Evolutionary conservation across 2,329 filamentous ascomycete genomes (phyloP).

Genomic region (Colletotrichum costaricense): DNA sequence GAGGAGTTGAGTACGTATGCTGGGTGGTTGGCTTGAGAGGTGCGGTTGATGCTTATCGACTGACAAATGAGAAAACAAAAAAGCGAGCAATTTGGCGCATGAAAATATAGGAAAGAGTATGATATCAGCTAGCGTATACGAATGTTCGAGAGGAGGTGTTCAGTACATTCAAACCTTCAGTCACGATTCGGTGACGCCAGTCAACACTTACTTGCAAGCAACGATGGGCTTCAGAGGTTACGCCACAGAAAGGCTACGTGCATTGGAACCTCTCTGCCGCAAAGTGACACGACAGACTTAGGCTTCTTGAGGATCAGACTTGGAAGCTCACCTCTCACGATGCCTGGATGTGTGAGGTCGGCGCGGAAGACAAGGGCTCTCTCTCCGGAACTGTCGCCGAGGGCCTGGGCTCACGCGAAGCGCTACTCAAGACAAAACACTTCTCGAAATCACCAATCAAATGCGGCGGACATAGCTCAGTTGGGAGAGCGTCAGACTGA

Average conservation of each 20-base stretch:
- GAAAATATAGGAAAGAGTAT: not conserved
- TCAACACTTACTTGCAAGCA: too few species aligned
- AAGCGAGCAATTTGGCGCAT: not conserved
- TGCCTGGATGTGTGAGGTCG: too few species aligned
- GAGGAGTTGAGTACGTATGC: slow-evolving; percentile 58
- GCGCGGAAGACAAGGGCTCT: too few species aligned
- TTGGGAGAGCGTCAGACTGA: slow-evolving; percentile 35
- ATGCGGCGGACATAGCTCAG: slow-evolving; percentile 32
- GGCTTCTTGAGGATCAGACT: too few species aligned
- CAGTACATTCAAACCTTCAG: not conserved
- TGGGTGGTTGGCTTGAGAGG: slow-evolving; percentile 51
- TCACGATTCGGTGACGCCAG: too few species aligned
- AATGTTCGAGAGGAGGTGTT: not conserved
- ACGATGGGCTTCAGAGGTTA: too few species aligned
- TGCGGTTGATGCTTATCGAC: not conserved
- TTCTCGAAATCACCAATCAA: not conserved
- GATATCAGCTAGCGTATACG: not conserved
- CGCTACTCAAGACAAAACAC: not conserved
- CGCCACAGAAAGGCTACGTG: too few species aligned
- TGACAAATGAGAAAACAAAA: not conserved
- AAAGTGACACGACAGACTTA: too few species aligned
- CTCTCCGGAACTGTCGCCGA: too few species aligned
- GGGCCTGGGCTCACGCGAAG: rapidly evolving
- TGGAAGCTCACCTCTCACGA: too few species aligned
- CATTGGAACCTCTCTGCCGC: too few species aligned